Conservation (phyloP, 1,139 yeast genomes). For the Suhomyces choctaworum region DNA sequence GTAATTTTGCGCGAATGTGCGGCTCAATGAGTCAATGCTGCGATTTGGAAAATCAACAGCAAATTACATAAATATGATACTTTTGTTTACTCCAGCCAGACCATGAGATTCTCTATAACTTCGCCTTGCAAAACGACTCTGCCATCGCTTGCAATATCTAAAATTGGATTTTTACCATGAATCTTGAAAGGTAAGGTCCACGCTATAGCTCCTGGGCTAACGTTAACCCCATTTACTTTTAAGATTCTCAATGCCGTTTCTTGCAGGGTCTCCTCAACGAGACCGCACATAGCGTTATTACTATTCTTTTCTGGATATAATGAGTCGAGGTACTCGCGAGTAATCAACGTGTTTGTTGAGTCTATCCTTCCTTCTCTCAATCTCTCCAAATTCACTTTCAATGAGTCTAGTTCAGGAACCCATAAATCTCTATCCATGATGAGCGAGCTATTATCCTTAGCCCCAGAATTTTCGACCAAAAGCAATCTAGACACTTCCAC, state of each 20-base stretch:
- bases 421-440: slow-evolving; percentile 30
- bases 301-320: slow-evolving; percentile 16
- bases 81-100: slow-evolving; percentile 20
- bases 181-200: slow-evolving; percentile 34
- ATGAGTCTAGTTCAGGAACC: slow-evolving; percentile 36
- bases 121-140: slow-evolving; percentile 34
- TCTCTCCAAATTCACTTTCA: slow-evolving; percentile 42
- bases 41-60: too few relatives aligned
- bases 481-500: slow-evolving; percentile 26
- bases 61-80: too few relatives aligned
- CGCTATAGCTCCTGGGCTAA: slow-evolving; percentile 23
- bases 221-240: slow-evolving; percentile 38
- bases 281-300: slow-evolving; percentile 16
- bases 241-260: slow-evolving; percentile 27
- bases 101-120: slow-evolving; percentile 38
- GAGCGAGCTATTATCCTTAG: slow-evolving; percentile 4
- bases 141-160: slow-evolving; percentile 28
- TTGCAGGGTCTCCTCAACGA: slow-evolving; percentile 14
- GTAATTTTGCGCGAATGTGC: neutral
- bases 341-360: slow-evolving; percentile 24
- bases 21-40: slow-evolving; percentile 1
- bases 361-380: slow-evolving; percentile 36
- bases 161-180: slow-evolving; percentile 13
- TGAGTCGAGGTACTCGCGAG: slow-evolving; percentile 25
- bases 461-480: slow-evolving; percentile 13